Evolutionary conservation across 177 flowering plant species (phyloP).

Genomic region (Telopea speciosissima): DNA sequence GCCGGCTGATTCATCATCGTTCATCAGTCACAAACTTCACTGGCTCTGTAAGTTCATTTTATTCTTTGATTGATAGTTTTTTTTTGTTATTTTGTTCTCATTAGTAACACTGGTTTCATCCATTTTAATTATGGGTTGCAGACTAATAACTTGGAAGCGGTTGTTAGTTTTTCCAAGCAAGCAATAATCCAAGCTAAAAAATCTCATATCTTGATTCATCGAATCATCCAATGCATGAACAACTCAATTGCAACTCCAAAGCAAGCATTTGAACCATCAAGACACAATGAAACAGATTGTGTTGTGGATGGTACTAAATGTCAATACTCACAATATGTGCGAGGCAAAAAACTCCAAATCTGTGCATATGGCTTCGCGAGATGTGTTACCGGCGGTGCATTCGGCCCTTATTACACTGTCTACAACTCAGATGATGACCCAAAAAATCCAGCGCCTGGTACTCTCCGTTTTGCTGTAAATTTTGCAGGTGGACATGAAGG

Average conservation of each 20-base stretch:
- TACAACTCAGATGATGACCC: conserved; percentile 15
- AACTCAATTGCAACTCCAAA: not conserved
- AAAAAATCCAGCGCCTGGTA: conserved; percentile 18
- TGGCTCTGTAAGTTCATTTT: not conserved
- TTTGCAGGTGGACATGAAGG: conserved; percentile 13
- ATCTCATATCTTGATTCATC: conserved; percentile 6
- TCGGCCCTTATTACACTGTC: conserved; percentile 15
- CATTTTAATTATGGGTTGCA: no score
- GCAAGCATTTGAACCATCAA: not conserved
- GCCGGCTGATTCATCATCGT: not conserved
- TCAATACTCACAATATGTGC: conserved; percentile 11
- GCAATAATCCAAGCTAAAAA: conserved; percentile 3
- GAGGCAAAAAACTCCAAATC: conserved; percentile 14
- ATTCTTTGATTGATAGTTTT: no score
- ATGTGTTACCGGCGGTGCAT: conserved; percentile 18
- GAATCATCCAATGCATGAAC: conserved; percentile 3
- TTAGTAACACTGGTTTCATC: no score
- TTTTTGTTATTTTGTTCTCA: no score
- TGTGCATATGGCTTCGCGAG: conserved; percentile 19
- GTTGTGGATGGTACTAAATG: conserved; percentile 14
- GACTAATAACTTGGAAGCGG: conserved; percentile 11
- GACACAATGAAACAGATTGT: not conserved
- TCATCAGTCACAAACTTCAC: not conserved
- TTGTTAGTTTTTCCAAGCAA: conserved; percentile 6
- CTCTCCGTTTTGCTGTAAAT: conserved; percentile 21